Base-by-base conservation (phyloP, 208 protist species). In the Acanthamoeba quina region DNA sequence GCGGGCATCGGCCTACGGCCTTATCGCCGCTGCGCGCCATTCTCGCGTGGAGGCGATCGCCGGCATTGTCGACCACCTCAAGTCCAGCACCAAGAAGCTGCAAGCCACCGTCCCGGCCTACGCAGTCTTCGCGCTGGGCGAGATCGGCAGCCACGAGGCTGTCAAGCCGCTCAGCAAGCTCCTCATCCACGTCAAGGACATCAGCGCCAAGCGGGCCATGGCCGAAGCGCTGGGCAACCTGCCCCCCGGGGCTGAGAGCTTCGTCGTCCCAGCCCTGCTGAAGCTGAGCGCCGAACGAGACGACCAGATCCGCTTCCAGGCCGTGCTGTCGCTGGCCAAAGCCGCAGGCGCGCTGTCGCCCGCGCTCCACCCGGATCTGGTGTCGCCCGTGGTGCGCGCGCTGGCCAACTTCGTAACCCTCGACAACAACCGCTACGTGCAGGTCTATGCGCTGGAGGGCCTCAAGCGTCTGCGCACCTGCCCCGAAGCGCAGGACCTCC, bases 371-470 rank as follows among this genome's bases (percentile, higher is more conserved):
- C 41, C 24, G 19, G n/a, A 11, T 24, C 72, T 82, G 72, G 10
- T 31, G 1, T 21, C 31, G 34, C 72, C 52, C 2, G 72, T 82
- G 9, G 29, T 82, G 72, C 72, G 34, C 17, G 17, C 31, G 31
- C 72, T 82, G 31, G 72, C 72, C 72, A 41, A 82, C 72, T 10
- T 1, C 26, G 1, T 82, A 1, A 52, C 1, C 26, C 41, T 44
- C 41, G 72, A 82, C 72, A 82, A 82, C 72, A 82, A 82, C 72
- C 72, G 72, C 72, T 82, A 82, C 41, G 72, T 82, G 44, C 72
- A 82, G 34, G 31, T 34, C 37, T 82, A 82, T n/a, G 72, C 72
- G 13, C 34, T 82, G 4, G 72, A 82, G 44, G 72, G 72, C 10
- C 72, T 82, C 72, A 82, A 82, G 72, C 72, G 72, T 5, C 34